phyloP scores from a whole-genome alignment of 768 basidiomycete species.

The Pulveroboletus sp. region DNA sequence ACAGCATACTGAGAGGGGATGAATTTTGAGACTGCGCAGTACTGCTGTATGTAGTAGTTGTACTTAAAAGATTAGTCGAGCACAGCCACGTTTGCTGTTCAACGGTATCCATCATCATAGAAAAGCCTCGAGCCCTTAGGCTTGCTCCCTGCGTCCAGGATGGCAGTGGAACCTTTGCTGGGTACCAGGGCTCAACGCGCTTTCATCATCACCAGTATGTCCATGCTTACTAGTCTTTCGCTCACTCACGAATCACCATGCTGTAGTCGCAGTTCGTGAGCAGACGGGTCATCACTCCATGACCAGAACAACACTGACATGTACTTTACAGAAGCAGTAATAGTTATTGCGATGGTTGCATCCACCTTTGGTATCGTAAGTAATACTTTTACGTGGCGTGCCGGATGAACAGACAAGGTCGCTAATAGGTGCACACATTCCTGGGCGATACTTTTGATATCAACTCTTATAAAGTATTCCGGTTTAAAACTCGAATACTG shows the following conservation, averaged over 20 bases:
- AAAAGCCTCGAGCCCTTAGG: conserved; percentile 11
- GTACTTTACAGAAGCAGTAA: conserved; percentile 61
- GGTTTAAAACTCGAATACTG: background rate
- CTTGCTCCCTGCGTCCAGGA: conserved; percentile 31
- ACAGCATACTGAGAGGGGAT: conserved; percentile 44
- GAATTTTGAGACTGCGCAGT: conserved; percentile 47
- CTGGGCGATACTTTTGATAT: conserved; percentile 16
- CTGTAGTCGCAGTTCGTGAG: conserved; percentile 59
- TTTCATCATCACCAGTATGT: conserved; percentile 71
- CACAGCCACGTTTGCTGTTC: conserved; percentile 18
- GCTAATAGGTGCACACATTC: conserved; percentile 47
- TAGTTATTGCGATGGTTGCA: conserved; percentile 73
- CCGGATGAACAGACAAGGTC: conserved; percentile 3
- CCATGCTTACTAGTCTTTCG: background rate
- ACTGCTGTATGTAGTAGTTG: background rate
- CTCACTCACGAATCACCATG: conserved; percentile 4
- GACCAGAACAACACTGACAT: conserved; percentile 1
- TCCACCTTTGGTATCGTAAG: conserved; percentile 65
- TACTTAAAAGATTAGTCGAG: background rate
- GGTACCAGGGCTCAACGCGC: conserved; percentile 69
- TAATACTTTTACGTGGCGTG: conserved; percentile 5
- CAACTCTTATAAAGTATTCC: conserved; percentile 51
- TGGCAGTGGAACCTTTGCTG: conserved; percentile 72
- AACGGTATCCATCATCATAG: background rate
- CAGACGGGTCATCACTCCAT: conserved; percentile 15